phyloP scores from a whole-genome alignment of 1,139 yeast genomes.

The Kodamaea sp. region DNA sequence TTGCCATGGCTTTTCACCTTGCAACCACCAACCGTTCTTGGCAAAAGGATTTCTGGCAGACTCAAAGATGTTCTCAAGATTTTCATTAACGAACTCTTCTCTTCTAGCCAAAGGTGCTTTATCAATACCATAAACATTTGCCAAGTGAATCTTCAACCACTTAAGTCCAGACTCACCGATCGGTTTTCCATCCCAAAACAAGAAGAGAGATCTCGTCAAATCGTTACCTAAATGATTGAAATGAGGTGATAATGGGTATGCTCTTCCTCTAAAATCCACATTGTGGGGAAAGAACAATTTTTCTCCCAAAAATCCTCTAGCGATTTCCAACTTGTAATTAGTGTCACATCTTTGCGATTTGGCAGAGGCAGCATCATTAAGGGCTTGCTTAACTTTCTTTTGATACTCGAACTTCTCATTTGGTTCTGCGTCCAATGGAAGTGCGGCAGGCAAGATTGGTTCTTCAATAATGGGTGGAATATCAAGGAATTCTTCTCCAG shows the following conservation, averaged over 20 bases:
- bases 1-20: slow-evolving; percentile 96
- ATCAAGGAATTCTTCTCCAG: slow-evolving; percentile 75
- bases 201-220: slow-evolving; percentile 78
- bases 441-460: slow-evolving; percentile 62
- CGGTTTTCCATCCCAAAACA: slow-evolving; percentile 85
- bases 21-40: slow-evolving; percentile 71
- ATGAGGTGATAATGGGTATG: slow-evolving; percentile 87
- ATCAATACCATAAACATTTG: slow-evolving; percentile 86
- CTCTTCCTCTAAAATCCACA: slow-evolving; percentile 93
- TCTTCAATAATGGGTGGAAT: slow-evolving; percentile 66
- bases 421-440: slow-evolving; percentile 73
- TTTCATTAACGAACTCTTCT: slow-evolving; percentile 66
- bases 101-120: slow-evolving; percentile 81
- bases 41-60: slow-evolving; percentile 72
- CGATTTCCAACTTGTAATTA: slow-evolving; percentile 91
- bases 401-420: slow-evolving; percentile 68
- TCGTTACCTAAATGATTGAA: slow-evolving; percentile 88
- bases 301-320: slow-evolving; percentile 89
- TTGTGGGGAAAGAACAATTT: slow-evolving; percentile 92
- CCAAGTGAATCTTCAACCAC: slow-evolving; percentile 90
- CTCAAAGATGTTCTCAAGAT: slow-evolving; percentile 60
- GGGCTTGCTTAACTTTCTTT: slow-evolving; percentile 54
- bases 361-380: slow-evolving; percentile 62
- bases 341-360: slow-evolving; percentile 92
- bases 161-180: slow-evolving; percentile 74